Evolutionary conservation across 75 land plant genomes (phyloP), one percentile per base, ranked within the genome.

Genomic region (Cunninghamia lanceolata): DNA sequence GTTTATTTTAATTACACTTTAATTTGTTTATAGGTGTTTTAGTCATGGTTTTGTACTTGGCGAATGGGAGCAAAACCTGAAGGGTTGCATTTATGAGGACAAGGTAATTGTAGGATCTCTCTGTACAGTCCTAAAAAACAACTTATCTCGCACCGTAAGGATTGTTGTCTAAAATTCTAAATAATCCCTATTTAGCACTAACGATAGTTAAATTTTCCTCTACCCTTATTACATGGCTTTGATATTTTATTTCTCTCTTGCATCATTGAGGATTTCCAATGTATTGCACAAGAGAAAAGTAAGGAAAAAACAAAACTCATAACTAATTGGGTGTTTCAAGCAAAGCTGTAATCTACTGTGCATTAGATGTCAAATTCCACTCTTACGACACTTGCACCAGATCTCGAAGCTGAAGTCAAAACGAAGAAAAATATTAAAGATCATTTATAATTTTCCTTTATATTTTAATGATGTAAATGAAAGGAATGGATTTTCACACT

Each of bases 201-300:
- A 93, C 93, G 1, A 93, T 85, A 42, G 93, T 95, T 25, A 95
- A 93, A 86, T 93, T 91, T 82, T 73, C 92, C 95, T 13, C 89
- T 92, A 82, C 95, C 93, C 71, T n/a, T n/a, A n/a, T n/a, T 93
- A 68, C 19, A 9, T 56, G 21, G 7, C 9, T 56, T 56, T 9
- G 15, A 56, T 19, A 19, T 56, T 56, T 15, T 19, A 15, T 56
- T 56, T 9, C 21, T 9, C 21, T 56, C 63, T 56, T 56, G 63
- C 21, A 56, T 56, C 8, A 16, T 15, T 43, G 45, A 43, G 45
- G 45, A 43, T 43, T 43, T 43, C 45, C 45, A 5, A 7, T 43
- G 2, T 3, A 43, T 3, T 5, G 45, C 7, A 43, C 5, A 2
- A 56, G 21, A 14, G 21, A 56, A 14, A 14, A 56, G 8, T 15